Evolutionary conservation across 179 eudicot genomes (phyloP).

Genomic region (Sideroxylon spinosum): DNA sequence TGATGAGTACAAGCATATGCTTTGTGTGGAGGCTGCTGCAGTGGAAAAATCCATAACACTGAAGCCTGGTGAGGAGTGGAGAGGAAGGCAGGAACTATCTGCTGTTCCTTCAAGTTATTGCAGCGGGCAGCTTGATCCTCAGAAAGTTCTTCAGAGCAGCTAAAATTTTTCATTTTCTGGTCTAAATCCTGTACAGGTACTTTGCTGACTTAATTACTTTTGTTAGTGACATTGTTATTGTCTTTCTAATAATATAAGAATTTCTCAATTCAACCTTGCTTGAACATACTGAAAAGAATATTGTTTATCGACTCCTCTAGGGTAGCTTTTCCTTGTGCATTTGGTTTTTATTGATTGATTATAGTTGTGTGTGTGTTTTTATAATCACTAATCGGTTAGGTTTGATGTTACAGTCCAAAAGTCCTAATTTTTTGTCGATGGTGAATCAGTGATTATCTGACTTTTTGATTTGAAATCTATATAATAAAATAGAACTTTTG

Average conservation of each 20-base stretch:
- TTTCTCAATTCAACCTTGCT: neutral
- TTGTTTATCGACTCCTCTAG: neutral
- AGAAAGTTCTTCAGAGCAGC: constrained; percentile 49
- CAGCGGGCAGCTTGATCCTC: constrained; percentile 92
- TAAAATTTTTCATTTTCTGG: constrained; percentile 27
- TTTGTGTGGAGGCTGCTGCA: constrained; percentile 94
- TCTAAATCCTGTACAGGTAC: constrained; percentile 64
- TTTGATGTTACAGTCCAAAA: no score
- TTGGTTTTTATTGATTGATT: neutral
- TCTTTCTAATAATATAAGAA: neutral
- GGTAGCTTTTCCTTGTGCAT: no score
- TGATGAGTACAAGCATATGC: constrained; percentile 86
- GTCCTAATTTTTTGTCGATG: no score
- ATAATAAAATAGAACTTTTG: no score
- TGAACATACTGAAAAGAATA: neutral
- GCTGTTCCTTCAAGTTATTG: constrained; percentile 88
- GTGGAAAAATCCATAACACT: constrained; percentile 78
- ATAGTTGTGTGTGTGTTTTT: neutral
- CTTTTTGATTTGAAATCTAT: no score
- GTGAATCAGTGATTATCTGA: no score
- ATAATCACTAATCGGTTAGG: no score
- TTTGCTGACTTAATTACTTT: neutral
- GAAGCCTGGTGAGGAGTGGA: constrained; percentile 97
- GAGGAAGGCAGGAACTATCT: constrained; percentile 81
- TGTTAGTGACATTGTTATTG: neutral